Conservation (phyloP, 31 red algal species). For the Endocladia muricata region DNA sequence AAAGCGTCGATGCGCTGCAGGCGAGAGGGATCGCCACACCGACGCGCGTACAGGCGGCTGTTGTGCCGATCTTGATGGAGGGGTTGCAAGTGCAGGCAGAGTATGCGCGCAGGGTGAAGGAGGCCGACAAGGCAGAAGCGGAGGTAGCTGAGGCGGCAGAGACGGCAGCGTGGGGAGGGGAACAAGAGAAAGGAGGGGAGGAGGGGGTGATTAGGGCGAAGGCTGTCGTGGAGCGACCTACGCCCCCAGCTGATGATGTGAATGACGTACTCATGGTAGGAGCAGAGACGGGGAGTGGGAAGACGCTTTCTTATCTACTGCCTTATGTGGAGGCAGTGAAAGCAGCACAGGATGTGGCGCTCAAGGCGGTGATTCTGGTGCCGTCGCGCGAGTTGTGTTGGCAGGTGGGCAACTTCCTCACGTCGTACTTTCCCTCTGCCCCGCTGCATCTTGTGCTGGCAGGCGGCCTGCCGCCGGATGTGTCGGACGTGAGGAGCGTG, state of each 20-base stretch:
- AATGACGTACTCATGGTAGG: constrained; percentile 67
- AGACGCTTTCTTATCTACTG: constrained; percentile 86
- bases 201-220: neutral
- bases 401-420: constrained; percentile 63
- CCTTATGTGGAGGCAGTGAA: constrained; percentile 64
- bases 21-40: constrained; percentile 30
- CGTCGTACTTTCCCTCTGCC: constrained; percentile 36
- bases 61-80: constrained; percentile 49
- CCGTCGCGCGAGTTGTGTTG: constrained; percentile 87
- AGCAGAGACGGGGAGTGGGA: constrained; percentile 90
- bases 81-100: constrained; percentile 37
- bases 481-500: constrained; percentile 29
- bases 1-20: neutral
- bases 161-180: neutral
- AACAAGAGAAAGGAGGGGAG: neutral
- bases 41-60: constrained; percentile 48
- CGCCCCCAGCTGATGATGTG: constrained; percentile 31
- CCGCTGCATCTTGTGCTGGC: constrained; percentile 52
- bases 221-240: neutral
- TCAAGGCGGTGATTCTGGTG: constrained; percentile 85
- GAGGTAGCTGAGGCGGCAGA: constrained; percentile 2
- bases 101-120: constrained; percentile 26
- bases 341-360: neutral
- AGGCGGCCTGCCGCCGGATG: constrained; percentile 48
- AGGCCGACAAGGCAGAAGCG: constrained; percentile 15